phyloP scores from a whole-genome alignment of 2,329 filamentous ascomycete genomes.

The Calonectria multiphialidica region DNA sequence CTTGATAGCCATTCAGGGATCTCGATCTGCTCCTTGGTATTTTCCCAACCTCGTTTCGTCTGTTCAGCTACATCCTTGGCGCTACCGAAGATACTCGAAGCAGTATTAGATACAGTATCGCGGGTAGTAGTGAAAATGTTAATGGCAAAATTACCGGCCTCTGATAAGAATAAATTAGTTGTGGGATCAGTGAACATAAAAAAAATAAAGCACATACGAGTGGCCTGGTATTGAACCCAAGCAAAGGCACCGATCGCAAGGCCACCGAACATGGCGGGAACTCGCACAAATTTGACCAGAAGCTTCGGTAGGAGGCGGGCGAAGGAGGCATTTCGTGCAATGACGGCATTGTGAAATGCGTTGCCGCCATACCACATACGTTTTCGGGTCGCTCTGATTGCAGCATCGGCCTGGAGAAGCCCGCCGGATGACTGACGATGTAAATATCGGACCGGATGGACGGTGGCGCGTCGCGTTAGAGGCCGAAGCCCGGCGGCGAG shows the following conservation, averaged over 20 bases:
- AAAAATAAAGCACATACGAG: slow-evolving; percentile 72
- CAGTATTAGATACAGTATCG: slow-evolving; percentile 77
- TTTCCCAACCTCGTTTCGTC: slow-evolving; percentile 84
- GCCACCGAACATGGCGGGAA: slow-evolving; percentile 93
- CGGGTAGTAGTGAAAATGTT: slow-evolving; percentile 81
- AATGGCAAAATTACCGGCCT: slow-evolving; percentile 61
- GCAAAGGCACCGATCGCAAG: slow-evolving; percentile 87
- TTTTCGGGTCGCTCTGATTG: slow-evolving; percentile 70
- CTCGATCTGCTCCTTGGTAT: slow-evolving; percentile 82
- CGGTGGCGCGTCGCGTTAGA: slow-evolving; percentile 71
- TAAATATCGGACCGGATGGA: slow-evolving; percentile 70
- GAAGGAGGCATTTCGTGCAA: slow-evolving; percentile 74
- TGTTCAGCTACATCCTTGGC: slow-evolving; percentile 83
- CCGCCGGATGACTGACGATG: slow-evolving; percentile 77
- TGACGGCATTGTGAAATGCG: slow-evolving; percentile 84
- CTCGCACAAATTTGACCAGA: slow-evolving; percentile 86
- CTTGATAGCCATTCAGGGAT: slow-evolving; percentile 83
- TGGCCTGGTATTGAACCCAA: slow-evolving; percentile 96
- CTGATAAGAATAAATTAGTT: slow-evolving; percentile 47
- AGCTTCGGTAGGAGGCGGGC: slow-evolving; percentile 82
- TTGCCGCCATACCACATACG: slow-evolving; percentile 85
- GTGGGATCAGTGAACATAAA: not conserved
- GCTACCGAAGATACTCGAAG: slow-evolving; percentile 77
- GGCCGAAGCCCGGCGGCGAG: slow-evolving; percentile 80
- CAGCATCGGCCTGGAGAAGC: slow-evolving; percentile 74